Evolutionary conservation across 345 rosid species (phyloP).

Genomic region (Gossypium ekmanianum): DNA sequence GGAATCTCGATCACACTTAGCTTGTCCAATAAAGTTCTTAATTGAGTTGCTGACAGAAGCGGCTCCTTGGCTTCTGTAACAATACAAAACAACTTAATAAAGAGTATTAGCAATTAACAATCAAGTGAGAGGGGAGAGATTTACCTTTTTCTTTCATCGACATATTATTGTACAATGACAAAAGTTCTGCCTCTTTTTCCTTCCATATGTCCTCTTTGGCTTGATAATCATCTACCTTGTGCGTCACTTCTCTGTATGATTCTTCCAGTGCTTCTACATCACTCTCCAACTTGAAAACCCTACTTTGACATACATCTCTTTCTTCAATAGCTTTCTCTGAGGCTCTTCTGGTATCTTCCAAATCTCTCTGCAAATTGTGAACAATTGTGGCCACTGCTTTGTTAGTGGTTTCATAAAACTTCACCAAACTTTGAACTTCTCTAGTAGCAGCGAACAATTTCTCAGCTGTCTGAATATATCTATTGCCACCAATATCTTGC

Average conservation of each 20-base stretch:
- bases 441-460: slow-evolving; percentile 40
- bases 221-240: slow-evolving; percentile 39
- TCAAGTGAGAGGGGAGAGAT: neutral
- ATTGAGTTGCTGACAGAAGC: slow-evolving; percentile 47
- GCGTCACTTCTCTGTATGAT: slow-evolving; percentile 47
- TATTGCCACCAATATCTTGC: slow-evolving; percentile 32
- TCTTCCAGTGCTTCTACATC: slow-evolving; percentile 45
- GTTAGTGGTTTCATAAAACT: slow-evolving; percentile 51
- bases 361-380: slow-evolving; percentile 53
- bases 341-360: slow-evolving; percentile 37
- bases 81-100: slow-evolving; percentile 14
- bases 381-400: slow-evolving; percentile 45
- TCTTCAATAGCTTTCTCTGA: slow-evolving; percentile 43
- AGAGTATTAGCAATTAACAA: slow-evolving; percentile 5
- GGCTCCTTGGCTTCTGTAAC: slow-evolving; percentile 50
- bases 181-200: slow-evolving; percentile 59
- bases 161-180: slow-evolving; percentile 29
- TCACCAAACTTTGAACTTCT: slow-evolving; percentile 35
- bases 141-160: slow-evolving; percentile 55
- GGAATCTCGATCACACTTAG: slow-evolving; percentile 45
- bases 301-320: slow-evolving; percentile 40
- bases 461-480: slow-evolving; percentile 36
- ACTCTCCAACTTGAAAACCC: slow-evolving; percentile 54
- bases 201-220: slow-evolving; percentile 54
- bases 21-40: slow-evolving; percentile 56